phyloP scores from a whole-genome alignment of 139 green algal genomes.

The Coelastrella sp. region DNA sequence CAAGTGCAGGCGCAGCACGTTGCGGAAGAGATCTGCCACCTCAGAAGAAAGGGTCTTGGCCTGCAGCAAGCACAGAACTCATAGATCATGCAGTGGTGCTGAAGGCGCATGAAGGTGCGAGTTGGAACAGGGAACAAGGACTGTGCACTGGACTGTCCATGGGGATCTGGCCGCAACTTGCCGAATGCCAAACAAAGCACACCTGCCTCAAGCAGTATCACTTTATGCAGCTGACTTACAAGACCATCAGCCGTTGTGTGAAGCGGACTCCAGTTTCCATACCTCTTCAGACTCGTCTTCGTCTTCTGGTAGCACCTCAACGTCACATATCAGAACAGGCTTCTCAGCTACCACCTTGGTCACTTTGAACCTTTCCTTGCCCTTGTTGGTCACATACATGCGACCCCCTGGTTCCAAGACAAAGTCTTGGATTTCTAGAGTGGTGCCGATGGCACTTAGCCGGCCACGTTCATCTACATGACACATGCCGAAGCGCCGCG shows the following conservation, averaged over 20 bases:
- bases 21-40: slow-evolving; percentile 68
- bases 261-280: too few relatives aligned
- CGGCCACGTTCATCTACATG: slow-evolving; percentile 58
- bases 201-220: too few relatives aligned
- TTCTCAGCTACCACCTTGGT: slow-evolving; percentile 59
- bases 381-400: slow-evolving; percentile 58
- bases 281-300: slow-evolving; percentile 51
- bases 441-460: slow-evolving; percentile 54
- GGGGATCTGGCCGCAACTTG: too few relatives aligned
- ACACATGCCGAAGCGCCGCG: slow-evolving; percentile 60
- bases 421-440: slow-evolving; percentile 68
- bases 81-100: neutral
- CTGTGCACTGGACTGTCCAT: too few relatives aligned
- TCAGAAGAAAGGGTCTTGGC: slow-evolving; percentile 52
- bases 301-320: slow-evolving; percentile 67
- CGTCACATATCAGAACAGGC: slow-evolving; percentile 66
- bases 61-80: neutral
- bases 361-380: slow-evolving; percentile 62
- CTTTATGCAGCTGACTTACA: too few relatives aligned
- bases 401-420: slow-evolving; percentile 60
- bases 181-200: too few relatives aligned
- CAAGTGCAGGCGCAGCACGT: slow-evolving; percentile 66
- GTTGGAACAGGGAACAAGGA: neutral
- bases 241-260: too few relatives aligned
- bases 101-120: neutral